Conservation (phyloP, 192 early-diverging fungal species). For the Umbelopsis vinacea region DNA sequence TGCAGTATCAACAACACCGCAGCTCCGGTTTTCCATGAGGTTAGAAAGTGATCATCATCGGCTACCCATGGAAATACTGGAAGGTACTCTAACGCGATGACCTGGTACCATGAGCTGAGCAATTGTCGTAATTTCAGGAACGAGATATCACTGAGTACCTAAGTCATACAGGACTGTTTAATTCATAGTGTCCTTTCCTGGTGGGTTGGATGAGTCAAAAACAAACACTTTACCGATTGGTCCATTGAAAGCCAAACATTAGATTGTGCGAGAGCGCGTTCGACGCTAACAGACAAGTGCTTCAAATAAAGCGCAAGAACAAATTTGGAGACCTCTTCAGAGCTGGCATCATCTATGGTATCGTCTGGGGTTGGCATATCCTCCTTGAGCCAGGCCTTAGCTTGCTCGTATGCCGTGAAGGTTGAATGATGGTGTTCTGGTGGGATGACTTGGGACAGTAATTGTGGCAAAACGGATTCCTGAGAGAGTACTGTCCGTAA, state of each 20-base stretch:
- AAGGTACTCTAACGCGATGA: neutral
- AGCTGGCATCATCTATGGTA: neutral
- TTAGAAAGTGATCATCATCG: neutral
- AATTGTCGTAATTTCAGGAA: constrained; percentile 1
- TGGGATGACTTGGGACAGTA: neutral
- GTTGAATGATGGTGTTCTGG: neutral
- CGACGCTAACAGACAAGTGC: neutral
- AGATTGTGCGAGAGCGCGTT: constrained; percentile 2
- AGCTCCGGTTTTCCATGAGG: constrained; percentile 4
- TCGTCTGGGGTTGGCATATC: neutral
- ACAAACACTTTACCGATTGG: constrained; percentile 19
- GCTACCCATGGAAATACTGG: constrained; percentile 6
- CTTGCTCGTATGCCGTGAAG: neutral
- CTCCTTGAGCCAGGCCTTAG: neutral
- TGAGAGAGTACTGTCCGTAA: neutral
- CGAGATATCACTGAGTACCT: neutral
- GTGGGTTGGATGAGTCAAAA: neutral
- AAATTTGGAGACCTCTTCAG: neutral
- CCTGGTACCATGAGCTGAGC: constrained; percentile 7
- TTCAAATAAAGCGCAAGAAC: constrained; percentile 5
- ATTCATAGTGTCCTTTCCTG: neutral
- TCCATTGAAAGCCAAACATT: constrained; percentile 12
- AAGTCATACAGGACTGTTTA: no score
- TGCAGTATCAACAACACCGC: neutral
- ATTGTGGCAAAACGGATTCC: constrained; percentile 9